Percentiles rank a stretch among this genome's conserved stretches.
Conservation (phyloP, 1,284 basidiomycete genomes). For the Mycosarcoma maydis region DNA sequence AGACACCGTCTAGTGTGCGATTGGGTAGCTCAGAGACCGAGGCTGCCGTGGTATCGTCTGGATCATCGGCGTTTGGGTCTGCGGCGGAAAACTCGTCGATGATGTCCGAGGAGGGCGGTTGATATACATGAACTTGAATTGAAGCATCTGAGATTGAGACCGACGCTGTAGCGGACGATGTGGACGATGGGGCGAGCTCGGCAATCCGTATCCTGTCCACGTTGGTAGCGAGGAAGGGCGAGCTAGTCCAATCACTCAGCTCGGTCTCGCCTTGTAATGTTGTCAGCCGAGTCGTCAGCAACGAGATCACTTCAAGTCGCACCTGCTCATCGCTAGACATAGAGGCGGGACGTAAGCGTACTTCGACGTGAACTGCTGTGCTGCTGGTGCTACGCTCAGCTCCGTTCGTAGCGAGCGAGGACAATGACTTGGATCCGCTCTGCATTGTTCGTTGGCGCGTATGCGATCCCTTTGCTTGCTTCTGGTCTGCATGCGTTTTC, state of each 20-base stretch:
- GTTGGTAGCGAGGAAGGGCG: conserved; percentile 75
- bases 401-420: conserved; percentile 3
- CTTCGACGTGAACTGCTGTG: conserved; percentile 37
- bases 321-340: conserved; percentile 19
- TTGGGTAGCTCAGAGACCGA: conserved; percentile 86
- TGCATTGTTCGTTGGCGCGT: conserved; percentile 21
- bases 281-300: conserved; percentile 10
- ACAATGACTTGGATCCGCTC: conserved; percentile 3
- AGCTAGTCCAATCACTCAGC: conserved; percentile 74
- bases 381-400: conserved; percentile 1
- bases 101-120: conserved; percentile 76
- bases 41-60: conserved; percentile 77
- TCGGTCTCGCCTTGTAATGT: conserved; percentile 74
- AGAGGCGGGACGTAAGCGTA: conserved; percentile 21
- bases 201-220: conserved; percentile 82
- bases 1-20: conserved; percentile 83
- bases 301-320: conserved; percentile 7
- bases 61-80: conserved; percentile 71
- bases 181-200: conserved; percentile 67
- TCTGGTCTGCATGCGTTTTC: too few relatives aligned
- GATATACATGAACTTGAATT: conserved; percentile 80
- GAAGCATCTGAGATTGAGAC: conserved; percentile 30
- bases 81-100: conserved; percentile 80
- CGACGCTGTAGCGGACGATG: conserved; percentile 19
- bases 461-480: too few relatives aligned